phyloP scores from a whole-genome alignment of 768 basidiomycete species.

The Coprinopsis marcescibilis region DNA sequence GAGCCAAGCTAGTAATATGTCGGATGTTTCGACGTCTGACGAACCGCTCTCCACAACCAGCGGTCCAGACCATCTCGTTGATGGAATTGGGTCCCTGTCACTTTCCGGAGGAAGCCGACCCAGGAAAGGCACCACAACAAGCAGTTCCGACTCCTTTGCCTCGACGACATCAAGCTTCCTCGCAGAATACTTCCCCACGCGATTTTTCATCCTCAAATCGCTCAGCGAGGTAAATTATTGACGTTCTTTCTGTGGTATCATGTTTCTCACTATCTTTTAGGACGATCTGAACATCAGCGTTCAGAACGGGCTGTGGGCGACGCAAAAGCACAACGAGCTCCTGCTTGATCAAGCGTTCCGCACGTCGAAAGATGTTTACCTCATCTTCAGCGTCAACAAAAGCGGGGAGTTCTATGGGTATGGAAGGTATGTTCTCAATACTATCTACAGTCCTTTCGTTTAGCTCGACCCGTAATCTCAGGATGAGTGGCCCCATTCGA shows the following conservation, averaged over 20 bases:
- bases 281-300: slow-evolving; percentile 77
- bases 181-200: slow-evolving; percentile 67
- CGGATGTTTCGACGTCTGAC: slow-evolving; percentile 18
- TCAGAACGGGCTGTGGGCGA: slow-evolving; percentile 80
- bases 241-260: background rate
- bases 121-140: slow-evolving; percentile 15
- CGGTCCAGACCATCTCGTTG: slow-evolving; percentile 20
- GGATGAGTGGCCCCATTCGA: slow-evolving; percentile 67
- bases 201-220: slow-evolving; percentile 93
- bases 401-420: slow-evolving; percentile 94
- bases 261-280: slow-evolving; percentile 30
- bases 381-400: slow-evolving; percentile 92
- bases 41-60: slow-evolving; percentile 13
- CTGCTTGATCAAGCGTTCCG: slow-evolving; percentile 90
- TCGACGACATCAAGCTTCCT: slow-evolving; percentile 86
- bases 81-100: slow-evolving; percentile 22
- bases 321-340: slow-evolving; percentile 88
- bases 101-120: slow-evolving; percentile 29
- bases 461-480: slow-evolving; percentile 20
- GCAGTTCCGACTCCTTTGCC: slow-evolving; percentile 63
- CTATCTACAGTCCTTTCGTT: background rate
- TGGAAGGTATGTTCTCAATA: slow-evolving; percentile 50
- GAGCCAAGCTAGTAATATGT: slow-evolving; percentile 16
- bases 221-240: slow-evolving; percentile 57
- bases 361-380: slow-evolving; percentile 81